Percentiles rank a stretch among this genome's conserved stretches.
Conservation (phyloP, 352 stramenopile species). For the Phytophthora cactorum region DNA sequence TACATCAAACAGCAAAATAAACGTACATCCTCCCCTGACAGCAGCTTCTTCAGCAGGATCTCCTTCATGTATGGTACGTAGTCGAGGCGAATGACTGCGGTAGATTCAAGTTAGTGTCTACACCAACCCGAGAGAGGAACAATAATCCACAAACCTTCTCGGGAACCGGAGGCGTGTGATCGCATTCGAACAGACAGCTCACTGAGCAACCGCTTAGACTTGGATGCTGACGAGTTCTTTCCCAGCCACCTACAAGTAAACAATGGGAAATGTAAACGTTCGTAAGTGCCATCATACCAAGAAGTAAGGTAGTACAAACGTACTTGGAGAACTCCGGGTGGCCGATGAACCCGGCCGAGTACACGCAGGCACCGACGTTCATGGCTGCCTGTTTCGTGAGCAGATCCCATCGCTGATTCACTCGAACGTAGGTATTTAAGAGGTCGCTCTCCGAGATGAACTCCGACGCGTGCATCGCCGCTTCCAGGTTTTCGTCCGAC, state of each 20-base stretch:
- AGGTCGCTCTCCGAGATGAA: conserved; percentile 91
- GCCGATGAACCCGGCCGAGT: conserved; percentile 86
- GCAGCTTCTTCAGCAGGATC: conserved; percentile 81
- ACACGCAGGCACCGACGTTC: conserved; percentile 88
- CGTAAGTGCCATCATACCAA: conserved; percentile 3
- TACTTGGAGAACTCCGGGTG: conserved; percentile 91
- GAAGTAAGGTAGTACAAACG: conserved; percentile 18
- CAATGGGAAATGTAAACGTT: conserved; percentile 20
- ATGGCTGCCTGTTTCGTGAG: conserved; percentile 92
- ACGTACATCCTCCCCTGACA: conserved; percentile 76
- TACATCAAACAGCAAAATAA: conserved; percentile 1
- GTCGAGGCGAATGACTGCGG: conserved; percentile 83
- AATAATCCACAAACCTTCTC: conserved; percentile 59
- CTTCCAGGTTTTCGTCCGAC: conserved; percentile 84
- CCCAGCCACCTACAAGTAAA: conserved; percentile 94
- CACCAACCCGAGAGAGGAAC: not conserved
- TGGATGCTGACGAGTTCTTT: conserved; percentile 96
- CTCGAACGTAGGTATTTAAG: conserved; percentile 76
- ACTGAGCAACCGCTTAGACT: conserved; percentile 94
- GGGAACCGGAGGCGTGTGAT: conserved; percentile 81
- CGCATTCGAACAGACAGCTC: conserved; percentile 97
- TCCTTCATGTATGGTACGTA: conserved; percentile 92
- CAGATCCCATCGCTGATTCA: conserved; percentile 95
- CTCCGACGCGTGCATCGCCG: conserved; percentile 89
- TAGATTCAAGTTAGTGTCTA: conserved; percentile 6